Conservation (phyloP, 768 basidiomycete genomes). For the Russula foetens region DNA sequence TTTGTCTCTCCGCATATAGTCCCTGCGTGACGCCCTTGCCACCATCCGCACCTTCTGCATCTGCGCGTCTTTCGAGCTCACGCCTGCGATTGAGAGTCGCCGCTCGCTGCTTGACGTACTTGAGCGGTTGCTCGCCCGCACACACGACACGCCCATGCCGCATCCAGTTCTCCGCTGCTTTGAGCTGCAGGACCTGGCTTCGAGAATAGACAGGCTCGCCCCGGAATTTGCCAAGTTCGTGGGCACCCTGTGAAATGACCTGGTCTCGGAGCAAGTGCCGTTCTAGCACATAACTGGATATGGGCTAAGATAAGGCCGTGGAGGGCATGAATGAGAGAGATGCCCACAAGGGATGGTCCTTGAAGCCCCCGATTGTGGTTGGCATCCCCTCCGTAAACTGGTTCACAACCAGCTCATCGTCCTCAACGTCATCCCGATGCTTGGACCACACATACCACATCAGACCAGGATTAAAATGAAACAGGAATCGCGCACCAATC, state of each 20-base stretch:
- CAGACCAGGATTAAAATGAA: neutral
- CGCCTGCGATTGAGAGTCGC: constrained; percentile 72
- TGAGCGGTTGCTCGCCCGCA: constrained; percentile 75
- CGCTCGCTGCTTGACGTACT: constrained; percentile 79
- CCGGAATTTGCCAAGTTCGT: constrained; percentile 83
- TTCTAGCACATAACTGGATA: constrained; percentile 64
- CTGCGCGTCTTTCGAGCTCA: constrained; percentile 52
- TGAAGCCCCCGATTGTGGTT: constrained; percentile 82
- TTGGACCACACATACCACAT: constrained; percentile 27
- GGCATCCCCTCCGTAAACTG: constrained; percentile 92
- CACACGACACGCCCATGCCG: constrained; percentile 70
- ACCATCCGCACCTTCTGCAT: constrained; percentile 30
- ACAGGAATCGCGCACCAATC: constrained; percentile 47
- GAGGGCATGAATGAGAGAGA: neutral
- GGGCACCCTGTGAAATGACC: constrained; percentile 63
- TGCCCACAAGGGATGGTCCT: constrained; percentile 84
- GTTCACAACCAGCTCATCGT: constrained; percentile 72
- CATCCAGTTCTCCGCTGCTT: constrained; percentile 94
- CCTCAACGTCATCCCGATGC: constrained; percentile 91
- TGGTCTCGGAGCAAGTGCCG: constrained; percentile 87
- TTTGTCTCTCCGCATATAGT: constrained; percentile 74
- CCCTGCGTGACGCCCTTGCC: constrained; percentile 55
- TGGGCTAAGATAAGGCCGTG: neutral
- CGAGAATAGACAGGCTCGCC: constrained; percentile 91
- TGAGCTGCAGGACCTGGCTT: constrained; percentile 73